These are phyloP conservation scores for Penicillium egyptiacum DNA, from an alignment of 495 filamentous ascomycete genomes.

Conservation along the genomic window DNA sequence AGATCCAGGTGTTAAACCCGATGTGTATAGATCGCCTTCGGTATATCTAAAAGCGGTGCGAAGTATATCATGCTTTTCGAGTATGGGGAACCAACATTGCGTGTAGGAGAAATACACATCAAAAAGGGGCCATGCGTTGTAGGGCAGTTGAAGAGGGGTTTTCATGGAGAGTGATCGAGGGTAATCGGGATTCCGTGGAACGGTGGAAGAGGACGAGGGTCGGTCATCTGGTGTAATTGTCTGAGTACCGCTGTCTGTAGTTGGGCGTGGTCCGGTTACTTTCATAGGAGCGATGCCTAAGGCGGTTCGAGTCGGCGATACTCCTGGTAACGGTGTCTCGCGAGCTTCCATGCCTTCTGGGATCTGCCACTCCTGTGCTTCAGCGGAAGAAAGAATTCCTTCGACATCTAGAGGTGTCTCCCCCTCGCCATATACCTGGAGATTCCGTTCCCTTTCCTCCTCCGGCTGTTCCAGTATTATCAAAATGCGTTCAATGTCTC, in stretches of 20 bases:
- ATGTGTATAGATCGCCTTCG: slow-evolving; percentile 37
- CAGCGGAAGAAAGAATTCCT: slow-evolving; percentile 35
- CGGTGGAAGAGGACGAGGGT: slow-evolving; percentile 9
- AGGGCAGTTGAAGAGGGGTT: slow-evolving; percentile 35
- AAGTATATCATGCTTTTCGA: slow-evolving; percentile 66
- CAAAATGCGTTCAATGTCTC: slow-evolving; percentile 53
- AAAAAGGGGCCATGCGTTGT: slow-evolving; percentile 58
- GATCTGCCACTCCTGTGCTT: slow-evolving; percentile 42
- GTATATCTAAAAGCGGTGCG: slow-evolving; percentile 48
- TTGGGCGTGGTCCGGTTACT: slow-evolving; percentile 14
- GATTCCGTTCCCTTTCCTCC: slow-evolving; percentile 33
- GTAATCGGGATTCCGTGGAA: slow-evolving; percentile 9
- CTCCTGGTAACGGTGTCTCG: slow-evolving; percentile 25
- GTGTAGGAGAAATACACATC: slow-evolving; percentile 76
- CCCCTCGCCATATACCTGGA: slow-evolving; percentile 25
- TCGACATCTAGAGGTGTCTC: slow-evolving; percentile 41
- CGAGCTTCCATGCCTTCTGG: slow-evolving; percentile 30
- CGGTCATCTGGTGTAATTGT: slow-evolving; percentile 11
- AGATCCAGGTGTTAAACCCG: slow-evolving; percentile 35
- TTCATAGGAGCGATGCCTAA: slow-evolving; percentile 22
- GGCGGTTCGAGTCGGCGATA: slow-evolving; percentile 37
- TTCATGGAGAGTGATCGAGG: slow-evolving; percentile 17
- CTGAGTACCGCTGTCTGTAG: slow-evolving; percentile 33
- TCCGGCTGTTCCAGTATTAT: slow-evolving; percentile 46
- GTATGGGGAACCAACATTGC: slow-evolving; percentile 71